phyloP scores from a whole-genome alignment of 2,329 filamentous ascomycete genomes.

The Sporothrix humicola region DNA sequence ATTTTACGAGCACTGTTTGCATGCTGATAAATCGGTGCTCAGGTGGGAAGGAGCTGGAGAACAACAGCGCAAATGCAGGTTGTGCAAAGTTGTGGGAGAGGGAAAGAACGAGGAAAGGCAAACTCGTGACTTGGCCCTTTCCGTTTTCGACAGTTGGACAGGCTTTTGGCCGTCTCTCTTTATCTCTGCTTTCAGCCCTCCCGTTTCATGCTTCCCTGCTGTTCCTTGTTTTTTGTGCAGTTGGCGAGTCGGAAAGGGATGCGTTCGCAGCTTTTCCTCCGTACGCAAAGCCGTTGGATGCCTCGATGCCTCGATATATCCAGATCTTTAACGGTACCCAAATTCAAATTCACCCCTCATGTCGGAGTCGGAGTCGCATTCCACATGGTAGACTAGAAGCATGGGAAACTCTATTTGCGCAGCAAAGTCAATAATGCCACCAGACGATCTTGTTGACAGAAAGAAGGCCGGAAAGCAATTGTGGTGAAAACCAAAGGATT shows the following conservation, averaged over 20 bases:
- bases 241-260: background rate
- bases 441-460: background rate
- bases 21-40: background rate
- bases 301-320: background rate
- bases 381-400: background rate
- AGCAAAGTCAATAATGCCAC: background rate
- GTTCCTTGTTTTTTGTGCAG: slow-evolving; percentile 18
- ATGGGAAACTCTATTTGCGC: background rate
- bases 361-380: slow-evolving; percentile 12
- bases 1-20: background rate
- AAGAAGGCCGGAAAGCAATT: background rate
- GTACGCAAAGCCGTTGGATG: background rate
- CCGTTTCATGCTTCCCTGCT: slow-evolving; percentile 12
- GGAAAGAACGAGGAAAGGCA: background rate
- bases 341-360: background rate
- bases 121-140: background rate
- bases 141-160: background rate
- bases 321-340: background rate
- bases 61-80: background rate
- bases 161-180: background rate
- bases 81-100: background rate
- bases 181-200: background rate
- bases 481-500: background rate
- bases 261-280: slow-evolving; percentile 4
- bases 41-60: no score